These are phyloP conservation scores for Coemansia sp. DNA, from an alignment of 192 early-diverging fungal species.

Conservation along the genomic window DNA sequence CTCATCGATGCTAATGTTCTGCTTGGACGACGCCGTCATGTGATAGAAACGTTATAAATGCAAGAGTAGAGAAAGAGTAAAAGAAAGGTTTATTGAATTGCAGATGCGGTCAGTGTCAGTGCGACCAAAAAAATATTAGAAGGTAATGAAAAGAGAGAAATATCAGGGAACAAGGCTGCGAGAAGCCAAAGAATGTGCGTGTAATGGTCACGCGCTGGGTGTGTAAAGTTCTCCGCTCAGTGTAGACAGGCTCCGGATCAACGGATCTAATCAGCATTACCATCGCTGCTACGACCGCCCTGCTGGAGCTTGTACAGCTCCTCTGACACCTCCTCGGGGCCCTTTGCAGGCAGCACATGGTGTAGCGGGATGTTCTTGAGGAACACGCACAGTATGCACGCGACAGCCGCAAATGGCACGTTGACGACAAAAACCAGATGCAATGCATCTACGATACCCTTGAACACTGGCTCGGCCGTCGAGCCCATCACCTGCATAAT, in stretches of 20 bases:
- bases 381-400: slow-evolving; percentile 42
- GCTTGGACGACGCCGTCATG: slow-evolving; percentile 50
- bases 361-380: slow-evolving; percentile 40
- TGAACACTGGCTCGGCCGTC: slow-evolving; percentile 17
- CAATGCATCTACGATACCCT: slow-evolving; percentile 39
- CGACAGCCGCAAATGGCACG: slow-evolving; percentile 45
- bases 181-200: too few species aligned
- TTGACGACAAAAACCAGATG: slow-evolving; percentile 40
- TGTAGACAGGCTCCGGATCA: not conserved
- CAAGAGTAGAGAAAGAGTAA: slow-evolving; percentile 4
- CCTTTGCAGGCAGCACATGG: slow-evolving; percentile 21
- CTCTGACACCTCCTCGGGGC: slow-evolving; percentile 30
- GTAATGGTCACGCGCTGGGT: too few species aligned
- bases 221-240: too few species aligned
- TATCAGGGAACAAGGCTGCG: not conserved
- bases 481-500: slow-evolving; percentile 28
- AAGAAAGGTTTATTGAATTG: not conserved
- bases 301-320: slow-evolving; percentile 22
- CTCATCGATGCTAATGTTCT: slow-evolving; percentile 67
- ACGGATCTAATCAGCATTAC: not conserved
- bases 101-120: not conserved
- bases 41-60: slow-evolving; percentile 9
- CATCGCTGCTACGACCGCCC: not conserved
- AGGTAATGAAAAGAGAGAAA: not conserved
- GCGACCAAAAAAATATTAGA: not conserved